These are phyloP conservation scores for Carex parvula DNA, from an alignment of 176 grass and related monocot genomes.

Conservation along the genomic window DNA sequence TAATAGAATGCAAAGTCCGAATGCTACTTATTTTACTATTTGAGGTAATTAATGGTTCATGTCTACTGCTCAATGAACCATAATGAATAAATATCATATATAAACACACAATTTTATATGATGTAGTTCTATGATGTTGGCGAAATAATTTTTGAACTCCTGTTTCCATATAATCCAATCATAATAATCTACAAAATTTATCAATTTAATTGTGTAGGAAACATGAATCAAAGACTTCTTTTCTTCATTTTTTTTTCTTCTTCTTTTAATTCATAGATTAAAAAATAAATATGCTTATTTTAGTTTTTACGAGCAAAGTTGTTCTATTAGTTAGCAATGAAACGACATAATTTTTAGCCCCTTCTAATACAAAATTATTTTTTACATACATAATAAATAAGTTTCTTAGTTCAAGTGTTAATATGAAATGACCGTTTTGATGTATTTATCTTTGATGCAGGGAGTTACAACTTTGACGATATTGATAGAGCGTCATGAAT, in stretches of 20 bases:
- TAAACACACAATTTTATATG: too few relatives aligned
- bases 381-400: too few relatives aligned
- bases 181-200: background rate
- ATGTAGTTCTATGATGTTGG: too few relatives aligned
- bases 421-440: too few relatives aligned
- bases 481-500: background rate
- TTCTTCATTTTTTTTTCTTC: too few relatives aligned
- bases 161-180: too few relatives aligned
- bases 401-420: too few relatives aligned
- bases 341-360: background rate
- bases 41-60: background rate
- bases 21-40: background rate
- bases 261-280: background rate
- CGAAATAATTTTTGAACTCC: too few relatives aligned
- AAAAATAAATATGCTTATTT: background rate
- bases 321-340: background rate
- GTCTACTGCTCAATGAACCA: background rate
- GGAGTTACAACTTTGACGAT: background rate
- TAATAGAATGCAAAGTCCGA: conserved; percentile 16
- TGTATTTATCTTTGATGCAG: too few relatives aligned
- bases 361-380: background rate
- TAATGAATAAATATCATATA: background rate
- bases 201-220: background rate
- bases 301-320: background rate
- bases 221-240: background rate